These are phyloP conservation scores for Kingdonia uniflora DNA, from an alignment of 164 flowering plant species.

Conservation along the genomic window DNA sequence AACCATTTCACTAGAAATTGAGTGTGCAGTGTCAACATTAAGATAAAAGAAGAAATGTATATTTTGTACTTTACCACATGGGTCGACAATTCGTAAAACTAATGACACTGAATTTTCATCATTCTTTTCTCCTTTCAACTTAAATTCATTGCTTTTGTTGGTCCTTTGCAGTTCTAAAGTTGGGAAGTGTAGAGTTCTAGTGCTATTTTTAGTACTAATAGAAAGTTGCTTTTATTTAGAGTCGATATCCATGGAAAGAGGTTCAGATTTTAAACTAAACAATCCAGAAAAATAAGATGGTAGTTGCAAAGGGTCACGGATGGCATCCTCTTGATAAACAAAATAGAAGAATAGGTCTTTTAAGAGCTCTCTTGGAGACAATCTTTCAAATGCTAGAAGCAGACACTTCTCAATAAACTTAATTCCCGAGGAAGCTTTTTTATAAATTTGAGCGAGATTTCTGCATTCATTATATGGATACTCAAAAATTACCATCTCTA, in stretches of 20 bases:
- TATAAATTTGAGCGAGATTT: conserved; percentile 63
- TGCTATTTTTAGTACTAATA: conserved; percentile 15
- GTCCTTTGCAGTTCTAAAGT: conserved; percentile 30
- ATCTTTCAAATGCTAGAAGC: conserved; percentile 49
- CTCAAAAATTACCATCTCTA: conserved; percentile 75
- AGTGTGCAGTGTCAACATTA: no score
- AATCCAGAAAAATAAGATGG: conserved; percentile 7
- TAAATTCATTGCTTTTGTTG: no score
- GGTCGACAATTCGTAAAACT: conserved; percentile 42
- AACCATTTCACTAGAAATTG: conserved; percentile 72
- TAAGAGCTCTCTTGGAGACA: conserved; percentile 54
- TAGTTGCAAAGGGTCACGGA: no score
- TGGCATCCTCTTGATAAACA: conserved; percentile 17
- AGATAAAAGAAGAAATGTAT: no score
- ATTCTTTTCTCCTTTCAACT: no score
- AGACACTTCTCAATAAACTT: conserved; percentile 75
- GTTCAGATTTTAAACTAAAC: conserved; percentile 20
- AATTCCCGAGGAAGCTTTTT: conserved; percentile 66
- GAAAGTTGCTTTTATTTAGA: conserved; percentile 23
- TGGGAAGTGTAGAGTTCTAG: conserved; percentile 15
- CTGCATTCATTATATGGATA: no score
- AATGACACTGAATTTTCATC: no score
- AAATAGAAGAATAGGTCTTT: conserved; percentile 50
- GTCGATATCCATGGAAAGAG: conserved; percentile 66
- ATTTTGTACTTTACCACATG: conserved; percentile 42